These are phyloP conservation scores for Trichophyton verrucosum DNA, from an alignment of 2,329 filamentous ascomycete species.

Conservation along the genomic window DNA sequence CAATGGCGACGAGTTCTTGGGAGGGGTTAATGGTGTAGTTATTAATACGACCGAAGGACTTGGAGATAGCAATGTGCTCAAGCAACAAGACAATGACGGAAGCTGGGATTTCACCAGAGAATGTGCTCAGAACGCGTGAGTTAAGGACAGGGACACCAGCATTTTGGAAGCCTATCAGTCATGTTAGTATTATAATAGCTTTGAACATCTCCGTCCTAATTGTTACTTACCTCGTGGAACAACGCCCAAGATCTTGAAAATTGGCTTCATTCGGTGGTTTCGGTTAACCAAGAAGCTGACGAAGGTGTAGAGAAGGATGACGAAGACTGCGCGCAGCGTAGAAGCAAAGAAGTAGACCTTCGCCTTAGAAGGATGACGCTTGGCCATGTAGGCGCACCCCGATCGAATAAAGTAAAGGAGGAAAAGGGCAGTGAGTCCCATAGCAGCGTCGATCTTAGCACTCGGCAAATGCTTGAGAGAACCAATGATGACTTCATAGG, in stretches of 20 bases:
- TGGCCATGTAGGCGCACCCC: constrained; percentile 52
- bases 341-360: constrained; percentile 82
- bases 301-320: constrained; percentile 83
- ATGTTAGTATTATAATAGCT: constrained; percentile 7
- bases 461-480: constrained; percentile 58
- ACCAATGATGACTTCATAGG: constrained; percentile 75
- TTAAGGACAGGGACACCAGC: constrained; percentile 61
- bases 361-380: constrained; percentile 54
- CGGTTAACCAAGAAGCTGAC: constrained; percentile 79
- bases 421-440: constrained; percentile 71
- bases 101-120: constrained; percentile 63
- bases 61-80: constrained; percentile 93
- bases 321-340: constrained; percentile 79
- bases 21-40: constrained; percentile 94
- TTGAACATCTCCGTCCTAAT: not conserved
- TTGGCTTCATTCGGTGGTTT: constrained; percentile 48
- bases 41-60: constrained; percentile 90
- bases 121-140: constrained; percentile 51
- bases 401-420: constrained; percentile 66
- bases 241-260: constrained; percentile 59
- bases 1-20: constrained; percentile 90
- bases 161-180: constrained; percentile 56
- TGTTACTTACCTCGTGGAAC: constrained; percentile 58
- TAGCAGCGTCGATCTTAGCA: constrained; percentile 64
- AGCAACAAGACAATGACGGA: constrained; percentile 90